Conservation (phyloP, 129 eudicot species). For the Saposhnikovia divaricata region DNA sequence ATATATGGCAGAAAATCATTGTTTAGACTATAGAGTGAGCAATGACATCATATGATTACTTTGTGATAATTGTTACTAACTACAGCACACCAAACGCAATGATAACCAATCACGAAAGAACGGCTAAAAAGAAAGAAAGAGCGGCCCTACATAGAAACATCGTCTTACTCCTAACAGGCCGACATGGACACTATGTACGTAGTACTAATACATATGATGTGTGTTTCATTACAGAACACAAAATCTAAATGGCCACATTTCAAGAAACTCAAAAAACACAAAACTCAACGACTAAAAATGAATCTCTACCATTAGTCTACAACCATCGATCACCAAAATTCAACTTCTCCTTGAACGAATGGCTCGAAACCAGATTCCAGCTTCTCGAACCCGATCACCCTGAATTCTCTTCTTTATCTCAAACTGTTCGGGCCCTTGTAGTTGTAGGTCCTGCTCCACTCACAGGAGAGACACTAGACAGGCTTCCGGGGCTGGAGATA, state of each 20-base stretch:
- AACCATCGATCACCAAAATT: neutral
- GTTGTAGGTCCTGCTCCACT: slow-evolving; percentile 32
- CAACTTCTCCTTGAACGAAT: slow-evolving; percentile 2
- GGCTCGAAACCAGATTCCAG: slow-evolving; percentile 19
- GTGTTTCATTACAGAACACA: neutral
- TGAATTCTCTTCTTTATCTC: slow-evolving; percentile 20
- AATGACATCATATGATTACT: neutral
- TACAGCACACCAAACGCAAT: neutral
- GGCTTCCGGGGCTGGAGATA: slow-evolving; percentile 34
- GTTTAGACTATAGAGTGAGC: neutral
- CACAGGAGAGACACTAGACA: slow-evolving; percentile 25
- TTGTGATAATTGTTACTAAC: neutral
- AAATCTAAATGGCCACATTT: neutral
- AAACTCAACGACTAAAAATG: neutral
- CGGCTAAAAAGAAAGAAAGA: neutral
- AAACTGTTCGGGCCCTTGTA: slow-evolving; percentile 35
- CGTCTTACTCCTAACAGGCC: neutral
- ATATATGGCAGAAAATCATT: neutral
- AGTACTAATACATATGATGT: neutral
- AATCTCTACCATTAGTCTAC: neutral
- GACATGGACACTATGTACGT: neutral
- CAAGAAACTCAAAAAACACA: neutral
- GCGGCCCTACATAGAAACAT: neutral
- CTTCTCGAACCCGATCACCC: slow-evolving; percentile 36
- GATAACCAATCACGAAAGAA: neutral